phyloP scores from a whole-genome alignment of 345 rosid species.

The Cardamine occulta region DNA sequence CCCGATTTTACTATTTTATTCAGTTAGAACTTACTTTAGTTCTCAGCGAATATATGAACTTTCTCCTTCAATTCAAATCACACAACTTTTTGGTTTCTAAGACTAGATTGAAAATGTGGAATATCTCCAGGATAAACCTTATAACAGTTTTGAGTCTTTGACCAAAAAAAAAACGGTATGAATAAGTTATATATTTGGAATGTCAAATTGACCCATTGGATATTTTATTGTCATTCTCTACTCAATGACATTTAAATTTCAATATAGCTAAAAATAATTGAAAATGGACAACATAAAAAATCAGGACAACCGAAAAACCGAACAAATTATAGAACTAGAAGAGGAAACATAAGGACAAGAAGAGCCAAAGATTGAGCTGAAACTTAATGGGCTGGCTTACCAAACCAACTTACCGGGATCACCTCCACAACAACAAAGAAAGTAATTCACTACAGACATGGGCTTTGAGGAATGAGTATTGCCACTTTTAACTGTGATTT shows the following conservation, averaged over 20 bases:
- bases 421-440: not conserved
- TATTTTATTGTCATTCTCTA: not conserved
- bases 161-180: not conserved
- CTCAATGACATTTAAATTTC: not conserved
- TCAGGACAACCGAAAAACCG: not conserved
- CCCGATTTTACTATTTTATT: not conserved
- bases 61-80: not conserved
- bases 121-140: not conserved
- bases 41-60: constrained; percentile 8
- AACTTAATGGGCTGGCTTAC: no score
- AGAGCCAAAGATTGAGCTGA: not conserved
- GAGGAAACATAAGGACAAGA: not conserved
- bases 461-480: not conserved
- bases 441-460: no score
- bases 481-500: not conserved
- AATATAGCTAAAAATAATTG: not conserved
- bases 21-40: not conserved
- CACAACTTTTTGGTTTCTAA: not conserved
- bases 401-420: not conserved
- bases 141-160: not conserved
- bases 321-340: not conserved
- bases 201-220: not conserved
- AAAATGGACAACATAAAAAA: not conserved
- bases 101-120: not conserved
- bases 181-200: no score